Conservation (phyloP, 31 red algal genomes). For the Endocladia muricata region DNA sequence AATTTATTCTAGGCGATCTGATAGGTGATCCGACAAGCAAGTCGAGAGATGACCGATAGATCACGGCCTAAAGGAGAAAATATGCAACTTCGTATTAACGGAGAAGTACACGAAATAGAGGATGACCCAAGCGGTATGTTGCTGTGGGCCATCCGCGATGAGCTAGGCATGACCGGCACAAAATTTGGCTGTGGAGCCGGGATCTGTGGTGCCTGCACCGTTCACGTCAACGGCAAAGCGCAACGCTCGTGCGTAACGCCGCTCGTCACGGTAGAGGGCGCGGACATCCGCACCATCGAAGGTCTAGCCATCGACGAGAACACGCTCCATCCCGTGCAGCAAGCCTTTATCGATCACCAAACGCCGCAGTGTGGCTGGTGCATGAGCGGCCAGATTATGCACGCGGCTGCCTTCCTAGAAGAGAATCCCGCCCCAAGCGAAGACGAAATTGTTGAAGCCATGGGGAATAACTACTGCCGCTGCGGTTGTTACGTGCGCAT, state of each 20-base stretch:
- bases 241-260: background rate
- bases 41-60: too few relatives aligned
- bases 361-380: conserved; percentile 4
- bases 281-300: background rate
- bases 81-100: too few relatives aligned
- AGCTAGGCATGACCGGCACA: background rate
- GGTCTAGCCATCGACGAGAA: background rate
- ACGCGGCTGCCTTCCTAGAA: background rate
- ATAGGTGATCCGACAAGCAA: too few relatives aligned
- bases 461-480: background rate
- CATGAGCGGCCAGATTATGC: background rate
- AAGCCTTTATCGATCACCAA: background rate
- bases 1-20: too few relatives aligned
- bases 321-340: background rate
- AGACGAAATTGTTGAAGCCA: background rate
- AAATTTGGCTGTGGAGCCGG: conserved; percentile 8
- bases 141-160: too few relatives aligned
- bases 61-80: too few relatives aligned
- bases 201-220: conserved; percentile 1
- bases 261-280: background rate
- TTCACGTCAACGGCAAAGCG: background rate
- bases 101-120: too few relatives aligned
- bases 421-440: background rate
- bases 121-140: too few relatives aligned
- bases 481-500: background rate